A percentile compares a stretch with the other conserved stretches of the same genome.
Conservation (phyloP, 2,329 filamentous ascomycete genomes). For the Aspergillus cejpii region DNA sequence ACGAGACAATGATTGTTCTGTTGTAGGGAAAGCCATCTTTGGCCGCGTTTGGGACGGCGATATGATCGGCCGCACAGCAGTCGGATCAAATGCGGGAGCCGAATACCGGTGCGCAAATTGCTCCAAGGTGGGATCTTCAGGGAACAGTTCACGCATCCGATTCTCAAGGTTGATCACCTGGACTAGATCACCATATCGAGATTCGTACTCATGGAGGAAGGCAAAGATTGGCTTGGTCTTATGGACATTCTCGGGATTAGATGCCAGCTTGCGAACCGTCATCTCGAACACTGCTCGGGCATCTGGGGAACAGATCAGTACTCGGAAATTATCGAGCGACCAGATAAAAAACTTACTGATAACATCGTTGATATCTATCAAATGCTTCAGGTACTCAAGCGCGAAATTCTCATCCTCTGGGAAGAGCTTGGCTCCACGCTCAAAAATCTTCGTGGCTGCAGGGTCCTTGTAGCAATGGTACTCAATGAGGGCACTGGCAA, state of each 20-base stretch:
- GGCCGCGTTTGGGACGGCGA: constrained; percentile 74
- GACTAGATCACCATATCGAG: constrained; percentile 82
- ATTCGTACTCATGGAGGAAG: constrained; percentile 94
- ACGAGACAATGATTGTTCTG: constrained; percentile 21
- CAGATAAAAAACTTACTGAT: constrained; percentile 62
- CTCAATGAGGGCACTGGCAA: constrained; percentile 86
- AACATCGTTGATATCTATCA: constrained; percentile 85
- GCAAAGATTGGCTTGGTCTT: constrained; percentile 80
- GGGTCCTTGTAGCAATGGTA: constrained; percentile 93
- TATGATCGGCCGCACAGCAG: constrained; percentile 71
- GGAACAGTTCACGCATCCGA: constrained; percentile 89
- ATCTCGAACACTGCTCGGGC: constrained; percentile 95
- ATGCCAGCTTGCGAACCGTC: constrained; percentile 72
- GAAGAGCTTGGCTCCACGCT: constrained; percentile 86
- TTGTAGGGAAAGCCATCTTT: constrained; percentile 40
- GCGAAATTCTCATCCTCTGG: constrained; percentile 91
- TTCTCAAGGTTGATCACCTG: constrained; percentile 87
- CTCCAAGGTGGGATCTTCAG: constrained; percentile 69
- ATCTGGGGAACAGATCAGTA: constrained; percentile 49
- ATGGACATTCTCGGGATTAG: constrained; percentile 64
- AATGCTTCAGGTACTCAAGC: constrained; percentile 89
- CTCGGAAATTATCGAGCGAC: neutral
- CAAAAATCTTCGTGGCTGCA: constrained; percentile 90
- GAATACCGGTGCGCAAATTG: constrained; percentile 73
- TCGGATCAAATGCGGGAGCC: constrained; percentile 69